Base-by-base conservation (phyloP, 768 basidiomycete genomes). In the Sarcomyxa edulis region DNA sequence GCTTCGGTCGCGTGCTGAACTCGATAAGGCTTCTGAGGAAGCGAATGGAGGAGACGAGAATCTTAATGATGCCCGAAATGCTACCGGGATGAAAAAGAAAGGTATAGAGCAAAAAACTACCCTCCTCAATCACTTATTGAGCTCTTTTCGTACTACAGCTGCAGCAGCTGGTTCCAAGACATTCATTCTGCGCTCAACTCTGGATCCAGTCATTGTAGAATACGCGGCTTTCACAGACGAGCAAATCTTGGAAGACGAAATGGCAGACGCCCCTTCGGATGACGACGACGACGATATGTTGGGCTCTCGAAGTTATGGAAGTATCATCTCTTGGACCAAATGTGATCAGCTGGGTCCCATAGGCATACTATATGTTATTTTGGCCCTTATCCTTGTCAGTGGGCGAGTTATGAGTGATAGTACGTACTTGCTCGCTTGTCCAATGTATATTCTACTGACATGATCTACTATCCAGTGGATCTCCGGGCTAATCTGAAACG, bases 311-410 rank as follows among this genome's bases (percentile, higher is more conserved):
- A 67, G 61, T 11, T 75, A 78, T 36, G 88, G 88, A 0, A 81
- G 78, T 38, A 69, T 91, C 48, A 65, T 92, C 32, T 78, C 82
- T 1, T 89, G 85, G 82, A 82, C 74, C 43, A 66, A 62, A 37
- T 54, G 65, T 9, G 79, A 91, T 53, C 72, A 93, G 45, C 65
- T 90, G 1, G 81, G 73, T 2, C 52, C 74, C 2, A 54, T 85
- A 16, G 94, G 92, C 6, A 59, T 96, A 4, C 68, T 93, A 10
- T 84, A 90, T 39, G 76, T 89, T 11, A 71, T 98, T 25, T 74
- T 97, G 7, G 78, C 84, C 0, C 65, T 96, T 16, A 80, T 98
- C 32, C 68, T 98, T n/a, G 84, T 84, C 30, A 81, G 76, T 46
- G 89, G 89, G 31, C 66, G 84, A 7, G 71, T 76, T 10, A 67